Conservation (phyloP, 306 rosid species). For the Castanospermum australe region DNA sequence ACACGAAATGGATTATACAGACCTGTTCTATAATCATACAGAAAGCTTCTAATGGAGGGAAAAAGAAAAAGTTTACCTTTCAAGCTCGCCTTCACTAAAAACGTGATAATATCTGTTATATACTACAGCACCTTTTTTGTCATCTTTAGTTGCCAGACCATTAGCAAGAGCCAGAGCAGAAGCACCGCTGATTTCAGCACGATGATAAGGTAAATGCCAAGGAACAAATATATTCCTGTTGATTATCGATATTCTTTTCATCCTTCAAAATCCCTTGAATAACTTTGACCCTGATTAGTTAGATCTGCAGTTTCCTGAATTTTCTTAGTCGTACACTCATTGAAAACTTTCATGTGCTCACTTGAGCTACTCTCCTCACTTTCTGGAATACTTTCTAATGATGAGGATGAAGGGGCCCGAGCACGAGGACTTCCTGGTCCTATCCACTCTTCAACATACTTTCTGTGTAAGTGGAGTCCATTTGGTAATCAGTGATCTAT, state of each 20-base stretch:
- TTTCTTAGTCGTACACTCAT: conserved; percentile 28
- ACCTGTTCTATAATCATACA: not conserved
- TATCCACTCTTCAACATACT: conserved; percentile 87
- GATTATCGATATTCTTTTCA: conserved; percentile 43
- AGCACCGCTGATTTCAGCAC: conserved; percentile 86
- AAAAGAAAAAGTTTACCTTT: conserved; percentile 55
- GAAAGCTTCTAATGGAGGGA: not conserved
- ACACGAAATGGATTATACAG: not conserved
- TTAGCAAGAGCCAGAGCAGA: conserved; percentile 83
- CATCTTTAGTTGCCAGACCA: conserved; percentile 90
- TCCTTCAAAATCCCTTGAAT: conserved; percentile 24
- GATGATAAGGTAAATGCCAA: conserved; percentile 97
- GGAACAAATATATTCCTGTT: conserved; percentile 93
- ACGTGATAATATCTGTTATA: conserved; percentile 94
- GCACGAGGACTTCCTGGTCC: conserved; percentile 75
- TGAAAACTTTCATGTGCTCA: conserved; percentile 34
- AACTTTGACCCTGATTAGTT: conserved; percentile 16
- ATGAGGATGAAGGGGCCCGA: conserved; percentile 46
- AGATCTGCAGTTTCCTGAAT: conserved; percentile 30
- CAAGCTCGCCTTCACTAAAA: conserved; percentile 93
- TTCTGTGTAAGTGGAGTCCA: conserved; percentile 85
- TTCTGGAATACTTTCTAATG: conserved; percentile 86
- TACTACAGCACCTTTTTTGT: conserved; percentile 84
- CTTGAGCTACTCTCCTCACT: conserved; percentile 50
- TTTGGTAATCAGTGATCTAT: conserved; percentile 59